Evolutionary conservation across 331 rosid species (phyloP).

Genomic region (Dryas integrifolia): DNA sequence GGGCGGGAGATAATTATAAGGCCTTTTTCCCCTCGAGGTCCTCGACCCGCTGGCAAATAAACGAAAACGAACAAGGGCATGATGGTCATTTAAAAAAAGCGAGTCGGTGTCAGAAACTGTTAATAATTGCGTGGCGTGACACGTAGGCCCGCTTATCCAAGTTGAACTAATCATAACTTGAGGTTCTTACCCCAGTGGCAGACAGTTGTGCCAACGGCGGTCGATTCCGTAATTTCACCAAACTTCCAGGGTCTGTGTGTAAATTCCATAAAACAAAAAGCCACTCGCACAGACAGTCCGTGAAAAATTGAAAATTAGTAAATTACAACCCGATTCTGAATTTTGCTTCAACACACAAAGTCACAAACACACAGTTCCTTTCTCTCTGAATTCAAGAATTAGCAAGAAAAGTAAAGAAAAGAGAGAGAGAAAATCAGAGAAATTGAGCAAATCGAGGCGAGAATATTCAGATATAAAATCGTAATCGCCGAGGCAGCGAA

Average conservation of each 20-base stretch:
- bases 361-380: neutral
- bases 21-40: too few relatives aligned
- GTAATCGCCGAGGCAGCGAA: constrained; percentile 6
- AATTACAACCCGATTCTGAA: neutral
- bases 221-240: constrained; percentile 15
- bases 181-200: neutral
- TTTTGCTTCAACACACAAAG: neutral
- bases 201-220: neutral
- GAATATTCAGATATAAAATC: neutral
- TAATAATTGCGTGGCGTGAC: constrained; percentile 28
- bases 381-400: neutral
- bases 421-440: neutral
- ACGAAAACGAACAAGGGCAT: constrained; percentile 3
- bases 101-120: constrained; percentile 24
- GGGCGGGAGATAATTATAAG: too few relatives aligned
- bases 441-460: constrained; percentile 13
- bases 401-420: neutral
- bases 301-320: neutral
- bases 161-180: constrained; percentile 21
- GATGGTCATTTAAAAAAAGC: constrained; percentile 2
- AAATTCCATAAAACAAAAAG: neutral
- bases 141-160: constrained; percentile 34
- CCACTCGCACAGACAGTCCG: neutral
- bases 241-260: neutral
- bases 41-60: too few relatives aligned